Base-by-base conservation (phyloP, 805 yeast species). In the Lachancea dasiensis region DNA sequence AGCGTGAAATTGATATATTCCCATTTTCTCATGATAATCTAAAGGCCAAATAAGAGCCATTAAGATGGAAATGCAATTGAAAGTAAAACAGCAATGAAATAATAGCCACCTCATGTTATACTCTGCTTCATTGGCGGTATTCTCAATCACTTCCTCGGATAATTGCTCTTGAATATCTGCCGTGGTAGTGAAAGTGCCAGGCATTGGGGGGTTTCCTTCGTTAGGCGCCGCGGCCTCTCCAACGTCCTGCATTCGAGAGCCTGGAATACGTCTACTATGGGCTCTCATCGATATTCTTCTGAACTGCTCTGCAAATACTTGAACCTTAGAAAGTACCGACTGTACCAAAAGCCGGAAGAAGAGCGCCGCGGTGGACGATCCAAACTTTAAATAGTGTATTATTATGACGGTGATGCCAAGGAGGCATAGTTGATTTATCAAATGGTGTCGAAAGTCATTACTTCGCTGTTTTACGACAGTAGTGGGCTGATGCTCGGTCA, bases 301-400 rank as follows among this genome's bases (percentile, higher is more conserved):
- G 14, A 60, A 31, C 16, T 49, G 55, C 4, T 31, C n/a, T 15
- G 56, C 54, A n/a, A 54, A 36, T 0, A 70, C 68, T 37, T 70
- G 72, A 1, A 76, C 73, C 17, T 62, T 58, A 1, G 65, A 42
- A 20, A 70, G 37, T 13, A 68, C 47, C 5, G 65, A 53, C 31
- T 71, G 75, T 1, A 65, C 54, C 4, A 57, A 43, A 8, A 60
- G 42, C 46, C 76, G 51, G 8, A 63, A 17, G 2, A 52, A 26
- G 3, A 68, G 52, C 3, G 45, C 38, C 50, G 47, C 42, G 7
- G 52, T 40, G 1, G 49, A 44, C 17, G 57, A 43, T 9, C 55
- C 60, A 42, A 43, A 56, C 36, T 58, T 58, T 34, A 56, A 38
- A 31, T 56, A 54, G 28, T 53, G 50, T 20, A 51, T 30, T 6